phyloP scores from a whole-genome alignment of 1,284 basidiomycete genomes.

The Coriolopsis trogii region DNA sequence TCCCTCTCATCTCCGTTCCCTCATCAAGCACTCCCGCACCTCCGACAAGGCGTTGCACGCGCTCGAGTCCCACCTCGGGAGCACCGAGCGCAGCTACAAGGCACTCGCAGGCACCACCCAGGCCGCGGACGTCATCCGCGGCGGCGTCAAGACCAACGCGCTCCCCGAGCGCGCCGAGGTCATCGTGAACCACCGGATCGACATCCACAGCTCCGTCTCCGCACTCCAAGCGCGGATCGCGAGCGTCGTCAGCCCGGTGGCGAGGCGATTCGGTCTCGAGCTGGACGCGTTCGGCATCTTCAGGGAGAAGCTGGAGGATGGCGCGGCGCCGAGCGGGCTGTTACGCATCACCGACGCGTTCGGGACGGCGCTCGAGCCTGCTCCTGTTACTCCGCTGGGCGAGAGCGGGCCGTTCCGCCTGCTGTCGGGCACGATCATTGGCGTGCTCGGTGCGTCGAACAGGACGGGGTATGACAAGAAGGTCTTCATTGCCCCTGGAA shows the following conservation, averaged over 20 bases:
- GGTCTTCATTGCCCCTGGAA: constrained; percentile 28
- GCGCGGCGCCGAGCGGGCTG: constrained; percentile 22
- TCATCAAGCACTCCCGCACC: constrained; percentile 39
- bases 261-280: constrained; percentile 50
- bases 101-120: constrained; percentile 65
- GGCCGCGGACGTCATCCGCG: constrained; percentile 67
- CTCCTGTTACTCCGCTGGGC: constrained; percentile 53
- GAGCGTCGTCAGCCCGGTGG: constrained; percentile 44
- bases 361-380: constrained; percentile 50
- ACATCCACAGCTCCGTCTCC: constrained; percentile 48
- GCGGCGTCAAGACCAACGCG: constrained; percentile 65
- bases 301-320: constrained; percentile 17
- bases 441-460: constrained; percentile 39
- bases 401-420: constrained; percentile 49
- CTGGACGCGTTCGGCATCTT: constrained; percentile 50
- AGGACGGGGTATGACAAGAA: constrained; percentile 34
- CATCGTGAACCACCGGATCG: constrained; percentile 57
- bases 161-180: constrained; percentile 57
- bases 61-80: constrained; percentile 42
- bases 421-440: constrained; percentile 52
- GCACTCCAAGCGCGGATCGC: constrained; percentile 45
- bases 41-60: constrained; percentile 45
- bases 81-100: constrained; percentile 31
- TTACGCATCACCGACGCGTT: constrained; percentile 44
- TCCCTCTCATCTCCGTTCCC: constrained; percentile 37